Conservation (phyloP, 805 yeast species). For the Crinitomyces ghanaensis region DNA sequence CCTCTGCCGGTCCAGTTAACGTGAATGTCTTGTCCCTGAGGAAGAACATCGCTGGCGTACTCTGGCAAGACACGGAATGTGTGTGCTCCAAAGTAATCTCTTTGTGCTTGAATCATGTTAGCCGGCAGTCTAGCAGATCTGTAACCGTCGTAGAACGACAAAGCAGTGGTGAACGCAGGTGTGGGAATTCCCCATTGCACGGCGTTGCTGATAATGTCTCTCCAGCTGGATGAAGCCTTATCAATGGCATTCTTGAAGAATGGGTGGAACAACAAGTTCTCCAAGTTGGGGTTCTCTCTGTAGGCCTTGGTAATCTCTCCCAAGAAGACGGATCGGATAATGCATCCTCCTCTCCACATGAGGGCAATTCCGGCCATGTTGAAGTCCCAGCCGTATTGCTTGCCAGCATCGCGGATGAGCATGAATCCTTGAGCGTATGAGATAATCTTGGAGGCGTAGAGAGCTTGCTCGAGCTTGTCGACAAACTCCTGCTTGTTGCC, state of each 20-base stretch:
- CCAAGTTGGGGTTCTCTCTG: slow-evolving; percentile 86
- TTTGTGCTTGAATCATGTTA: slow-evolving; percentile 96
- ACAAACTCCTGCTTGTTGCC: slow-evolving; percentile 75
- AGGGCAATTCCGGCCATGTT: slow-evolving; percentile 97
- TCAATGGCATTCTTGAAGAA: slow-evolving; percentile 86
- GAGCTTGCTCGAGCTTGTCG: slow-evolving; percentile 93
- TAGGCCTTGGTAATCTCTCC: slow-evolving; percentile 95
- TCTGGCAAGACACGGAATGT: slow-evolving; percentile 94
- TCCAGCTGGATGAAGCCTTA: slow-evolving; percentile 95
- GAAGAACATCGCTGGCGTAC: slow-evolving; percentile 60
- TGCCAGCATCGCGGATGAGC: slow-evolving; percentile 97
- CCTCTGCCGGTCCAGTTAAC: slow-evolving; percentile 99
- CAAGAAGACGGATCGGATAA: slow-evolving; percentile 95
- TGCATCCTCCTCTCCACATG: slow-evolving; percentile 99
- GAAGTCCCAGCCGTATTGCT: slow-evolving; percentile 91
- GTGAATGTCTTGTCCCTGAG: slow-evolving; percentile 77
- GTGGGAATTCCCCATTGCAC: slow-evolving; percentile 86
- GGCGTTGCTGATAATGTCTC: slow-evolving; percentile 71
- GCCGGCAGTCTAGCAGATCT: slow-evolving; percentile 94
- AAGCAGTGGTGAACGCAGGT: slow-evolving; percentile 95
- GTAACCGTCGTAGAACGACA: slow-evolving; percentile 97
- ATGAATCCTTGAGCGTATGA: slow-evolving; percentile 99
- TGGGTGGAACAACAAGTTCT: slow-evolving; percentile 89
- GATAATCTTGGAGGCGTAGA: slow-evolving; percentile 95
- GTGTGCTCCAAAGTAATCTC: slow-evolving; percentile 99